A percentile compares a stretch with the other conserved stretches of the same genome.
These are phyloP conservation scores for Chytriomyces confervae DNA, from an alignment of 192 early-diverging fungal species.

Conservation along the genomic window DNA sequence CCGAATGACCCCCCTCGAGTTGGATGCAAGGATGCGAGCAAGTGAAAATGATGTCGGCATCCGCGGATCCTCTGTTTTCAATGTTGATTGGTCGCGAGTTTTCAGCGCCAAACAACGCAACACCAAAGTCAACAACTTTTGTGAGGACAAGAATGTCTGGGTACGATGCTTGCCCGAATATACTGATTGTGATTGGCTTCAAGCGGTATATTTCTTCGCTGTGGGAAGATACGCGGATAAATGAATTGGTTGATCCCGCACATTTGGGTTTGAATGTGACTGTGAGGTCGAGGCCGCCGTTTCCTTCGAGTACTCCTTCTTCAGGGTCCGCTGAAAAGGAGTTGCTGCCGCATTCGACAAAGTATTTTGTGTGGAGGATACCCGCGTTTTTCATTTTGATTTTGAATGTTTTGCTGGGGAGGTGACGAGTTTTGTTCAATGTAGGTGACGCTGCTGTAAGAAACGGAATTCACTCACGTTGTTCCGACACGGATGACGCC, in stretches of 20 bases:
- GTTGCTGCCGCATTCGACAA: slow-evolving; percentile 52
- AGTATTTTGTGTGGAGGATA: slow-evolving; percentile 57
- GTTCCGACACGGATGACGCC: slow-evolving; percentile 59
- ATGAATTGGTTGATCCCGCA: slow-evolving; percentile 44
- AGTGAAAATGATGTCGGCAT: slow-evolving; percentile 58
- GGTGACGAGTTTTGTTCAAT: no score
- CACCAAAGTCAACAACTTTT: slow-evolving; percentile 61
- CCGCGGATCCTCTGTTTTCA: slow-evolving; percentile 63
- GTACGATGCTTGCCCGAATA: slow-evolving; percentile 60
- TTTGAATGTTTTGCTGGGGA: slow-evolving; percentile 25
- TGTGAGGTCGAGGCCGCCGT: slow-evolving; percentile 48
- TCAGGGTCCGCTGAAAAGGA: slow-evolving; percentile 63
- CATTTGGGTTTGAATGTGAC: slow-evolving; percentile 55
- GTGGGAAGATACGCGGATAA: slow-evolving; percentile 38
- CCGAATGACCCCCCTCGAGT: slow-evolving; percentile 43
- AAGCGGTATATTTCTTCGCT: slow-evolving; percentile 41
- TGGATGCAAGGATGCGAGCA: slow-evolving; percentile 58
- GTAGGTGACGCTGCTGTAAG: no score
- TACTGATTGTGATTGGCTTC: slow-evolving; percentile 42
- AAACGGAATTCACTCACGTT: no score
- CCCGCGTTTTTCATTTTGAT: slow-evolving; percentile 52
- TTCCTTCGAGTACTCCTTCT: slow-evolving; percentile 60
- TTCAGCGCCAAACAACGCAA: slow-evolving; percentile 55
- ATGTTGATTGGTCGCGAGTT: slow-evolving; percentile 53
- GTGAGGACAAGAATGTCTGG: slow-evolving; percentile 62